These are phyloP conservation scores for Pseudogymnoascus sp. DNA, from an alignment of 2,329 filamentous ascomycete species.

Conservation along the genomic window DNA sequence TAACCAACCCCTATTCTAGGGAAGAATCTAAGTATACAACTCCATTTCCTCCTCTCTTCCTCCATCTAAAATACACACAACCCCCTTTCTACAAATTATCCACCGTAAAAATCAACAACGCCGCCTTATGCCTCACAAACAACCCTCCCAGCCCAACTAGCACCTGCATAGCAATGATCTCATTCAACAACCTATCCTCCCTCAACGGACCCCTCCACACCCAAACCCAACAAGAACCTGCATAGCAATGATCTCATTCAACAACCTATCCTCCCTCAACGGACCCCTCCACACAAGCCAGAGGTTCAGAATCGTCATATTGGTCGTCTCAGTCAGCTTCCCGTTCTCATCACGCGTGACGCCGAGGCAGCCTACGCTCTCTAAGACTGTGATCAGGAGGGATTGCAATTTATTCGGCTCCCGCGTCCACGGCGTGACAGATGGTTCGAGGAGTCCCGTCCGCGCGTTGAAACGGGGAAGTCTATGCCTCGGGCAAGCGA, in stretches of 20 bases:
- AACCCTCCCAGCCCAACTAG: constrained; percentile 71
- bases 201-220: constrained; percentile 89
- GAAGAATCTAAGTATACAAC: background rate
- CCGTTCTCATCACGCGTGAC: constrained; percentile 61
- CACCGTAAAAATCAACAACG: constrained; percentile 78
- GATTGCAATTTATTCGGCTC: constrained; percentile 66
- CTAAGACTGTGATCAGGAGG: constrained; percentile 45
- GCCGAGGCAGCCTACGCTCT: constrained; percentile 36
- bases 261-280: constrained; percentile 76
- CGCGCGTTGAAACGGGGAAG: constrained; percentile 81
- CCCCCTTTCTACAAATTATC: constrained; percentile 56
- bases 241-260: constrained; percentile 69
- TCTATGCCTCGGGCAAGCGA: constrained; percentile 89
- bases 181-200: constrained; percentile 73
- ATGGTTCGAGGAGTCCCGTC: constrained; percentile 79
- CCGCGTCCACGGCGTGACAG: constrained; percentile 66
- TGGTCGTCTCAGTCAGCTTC: constrained; percentile 69
- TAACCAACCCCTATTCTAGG: no score
- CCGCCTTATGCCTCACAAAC: constrained; percentile 77
- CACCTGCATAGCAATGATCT: constrained; percentile 72
- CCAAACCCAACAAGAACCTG: constrained; percentile 66
- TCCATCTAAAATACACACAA: background rate
- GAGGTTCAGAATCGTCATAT: constrained; percentile 88
- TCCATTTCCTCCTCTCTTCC: background rate
- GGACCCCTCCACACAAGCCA: constrained; percentile 96